Conservation (phyloP, 2,329 filamentous ascomycete species). For the Parafenestella ontariensis region DNA sequence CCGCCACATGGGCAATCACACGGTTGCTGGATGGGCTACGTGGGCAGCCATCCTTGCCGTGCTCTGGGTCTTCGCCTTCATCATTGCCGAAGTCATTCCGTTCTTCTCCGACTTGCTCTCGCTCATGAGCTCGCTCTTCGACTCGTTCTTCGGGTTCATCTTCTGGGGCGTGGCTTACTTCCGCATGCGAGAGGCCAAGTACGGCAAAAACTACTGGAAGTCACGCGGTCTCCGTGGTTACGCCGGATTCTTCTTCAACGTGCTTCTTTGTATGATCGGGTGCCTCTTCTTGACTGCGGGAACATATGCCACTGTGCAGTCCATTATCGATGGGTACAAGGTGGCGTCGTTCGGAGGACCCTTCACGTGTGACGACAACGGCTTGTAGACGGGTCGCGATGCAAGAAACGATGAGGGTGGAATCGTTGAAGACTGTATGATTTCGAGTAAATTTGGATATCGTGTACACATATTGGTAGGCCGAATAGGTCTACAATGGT, state of each 20-base stretch:
- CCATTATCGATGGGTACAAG: constrained; percentile 76
- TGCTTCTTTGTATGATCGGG: constrained; percentile 75
- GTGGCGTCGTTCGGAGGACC: constrained; percentile 70
- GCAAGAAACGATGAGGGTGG: background rate
- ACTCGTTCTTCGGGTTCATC: constrained; percentile 94
- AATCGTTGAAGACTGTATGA: background rate
- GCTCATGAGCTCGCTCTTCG: constrained; percentile 86
- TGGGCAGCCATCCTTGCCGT: constrained; percentile 78
- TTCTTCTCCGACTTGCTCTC: constrained; percentile 83
- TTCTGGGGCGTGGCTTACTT: constrained; percentile 89
- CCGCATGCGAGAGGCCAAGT: constrained; percentile 73
- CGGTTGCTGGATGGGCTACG: constrained; percentile 76
- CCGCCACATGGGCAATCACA: constrained; percentile 81
- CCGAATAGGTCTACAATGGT: background rate
- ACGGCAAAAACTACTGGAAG: constrained; percentile 61
- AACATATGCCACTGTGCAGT: constrained; percentile 76
- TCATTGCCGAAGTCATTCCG: constrained; percentile 91
- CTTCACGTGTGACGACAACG: constrained; percentile 77
- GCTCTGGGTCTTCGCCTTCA: constrained; percentile 87
- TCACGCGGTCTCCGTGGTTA: constrained; percentile 61
- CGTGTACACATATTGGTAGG: background rate
- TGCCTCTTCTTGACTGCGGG: constrained; percentile 82
- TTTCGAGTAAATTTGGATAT: background rate
- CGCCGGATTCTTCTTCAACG: constrained; percentile 69
- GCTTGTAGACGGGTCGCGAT: constrained; percentile 52